A percentile compares a stretch with the other conserved stretches of the same genome.
These are phyloP conservation scores for Ustilago trichophora DNA, from an alignment of 1,284 basidiomycete species.

Conservation along the genomic window DNA sequence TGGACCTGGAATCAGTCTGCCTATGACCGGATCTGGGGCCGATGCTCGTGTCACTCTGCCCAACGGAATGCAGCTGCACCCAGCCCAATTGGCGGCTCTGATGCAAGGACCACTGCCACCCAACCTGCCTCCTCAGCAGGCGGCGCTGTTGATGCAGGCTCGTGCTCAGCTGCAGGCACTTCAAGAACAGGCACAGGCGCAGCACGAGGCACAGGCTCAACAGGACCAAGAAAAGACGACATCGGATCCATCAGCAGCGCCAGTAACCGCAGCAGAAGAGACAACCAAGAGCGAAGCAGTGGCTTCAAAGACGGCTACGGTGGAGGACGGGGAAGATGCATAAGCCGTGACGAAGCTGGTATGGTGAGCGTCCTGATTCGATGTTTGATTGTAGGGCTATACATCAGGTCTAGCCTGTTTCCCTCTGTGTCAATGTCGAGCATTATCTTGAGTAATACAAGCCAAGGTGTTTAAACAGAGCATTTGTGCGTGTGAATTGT, in stretches of 20 bases:
- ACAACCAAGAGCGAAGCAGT: no score
- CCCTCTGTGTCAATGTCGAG: no score
- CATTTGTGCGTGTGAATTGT: no score
- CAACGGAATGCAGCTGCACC: constrained; percentile 36
- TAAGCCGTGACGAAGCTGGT: constrained; percentile 2
- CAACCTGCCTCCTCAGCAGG: constrained; percentile 42
- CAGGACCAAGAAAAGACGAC: neutral
- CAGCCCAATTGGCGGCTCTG: constrained; percentile 33
- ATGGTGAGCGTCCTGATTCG: no score
- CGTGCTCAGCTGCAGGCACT: constrained; percentile 30
- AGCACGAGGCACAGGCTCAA: constrained; percentile 19
- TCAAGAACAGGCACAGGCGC: constrained; percentile 29
- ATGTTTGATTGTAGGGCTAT: no score
- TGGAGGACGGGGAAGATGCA: constrained; percentile 33
- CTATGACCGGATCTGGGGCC: constrained; percentile 33
- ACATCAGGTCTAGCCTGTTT: no score
- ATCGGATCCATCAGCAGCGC: neutral
- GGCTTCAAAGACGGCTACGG: constrained; percentile 30
- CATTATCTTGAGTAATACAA: no score
- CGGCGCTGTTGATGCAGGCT: constrained; percentile 42
- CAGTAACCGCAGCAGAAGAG: constrained; percentile 1
- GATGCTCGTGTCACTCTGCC: constrained; percentile 34
- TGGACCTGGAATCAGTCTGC: constrained; percentile 31
- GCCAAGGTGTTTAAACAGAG: no score
- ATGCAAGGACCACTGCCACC: constrained; percentile 45